These are phyloP conservation scores for Botrytis sinoallii DNA, from an alignment of 2,329 filamentous ascomycete species.

Conservation along the genomic window DNA sequence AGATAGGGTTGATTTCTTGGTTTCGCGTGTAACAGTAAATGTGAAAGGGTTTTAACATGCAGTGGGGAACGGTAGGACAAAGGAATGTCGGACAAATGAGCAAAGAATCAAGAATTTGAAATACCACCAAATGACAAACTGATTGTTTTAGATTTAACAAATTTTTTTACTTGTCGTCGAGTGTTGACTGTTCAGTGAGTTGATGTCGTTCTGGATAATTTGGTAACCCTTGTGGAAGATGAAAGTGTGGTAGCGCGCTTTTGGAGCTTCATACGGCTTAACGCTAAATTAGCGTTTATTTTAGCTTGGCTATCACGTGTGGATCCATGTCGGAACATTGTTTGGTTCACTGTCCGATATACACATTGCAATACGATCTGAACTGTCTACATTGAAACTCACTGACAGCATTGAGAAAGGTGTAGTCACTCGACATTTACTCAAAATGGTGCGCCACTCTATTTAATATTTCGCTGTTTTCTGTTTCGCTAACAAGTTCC, in stretches of 20 bases:
- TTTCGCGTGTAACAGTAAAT: not conserved
- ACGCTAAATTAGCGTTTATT: not conserved
- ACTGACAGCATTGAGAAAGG: slow-evolving; percentile 13
- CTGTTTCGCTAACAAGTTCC: slow-evolving; percentile 24
- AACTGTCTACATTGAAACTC: slow-evolving; percentile 20
- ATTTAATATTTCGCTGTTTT: not conserved
- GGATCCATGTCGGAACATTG: slow-evolving; percentile 15
- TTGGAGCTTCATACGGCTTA: not conserved
- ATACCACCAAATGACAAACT: not conserved
- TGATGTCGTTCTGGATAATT: not conserved
- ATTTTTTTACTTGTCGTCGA: not conserved
- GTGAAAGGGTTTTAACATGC: slow-evolving; percentile 8
- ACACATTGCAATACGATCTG: slow-evolving; percentile 15
- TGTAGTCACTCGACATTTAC: not conserved
- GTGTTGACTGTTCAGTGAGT: not conserved
- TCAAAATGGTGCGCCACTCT: slow-evolving; percentile 27
- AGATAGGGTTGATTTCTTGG: not conserved
- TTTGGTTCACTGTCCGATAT: slow-evolving; percentile 17
- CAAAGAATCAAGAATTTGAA: not conserved
- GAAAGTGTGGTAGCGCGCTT: slow-evolving; percentile 1
- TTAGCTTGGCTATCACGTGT: slow-evolving; percentile 12
- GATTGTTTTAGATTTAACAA: not conserved
- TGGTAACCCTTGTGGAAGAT: not conserved
- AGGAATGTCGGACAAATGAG: not conserved
- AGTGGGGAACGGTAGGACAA: not conserved